Evolutionary conservation across 352 stramenopile species (phyloP), one percentile per base, ranked within the genome.

Genomic region (Phytophthora hybrid): DNA sequence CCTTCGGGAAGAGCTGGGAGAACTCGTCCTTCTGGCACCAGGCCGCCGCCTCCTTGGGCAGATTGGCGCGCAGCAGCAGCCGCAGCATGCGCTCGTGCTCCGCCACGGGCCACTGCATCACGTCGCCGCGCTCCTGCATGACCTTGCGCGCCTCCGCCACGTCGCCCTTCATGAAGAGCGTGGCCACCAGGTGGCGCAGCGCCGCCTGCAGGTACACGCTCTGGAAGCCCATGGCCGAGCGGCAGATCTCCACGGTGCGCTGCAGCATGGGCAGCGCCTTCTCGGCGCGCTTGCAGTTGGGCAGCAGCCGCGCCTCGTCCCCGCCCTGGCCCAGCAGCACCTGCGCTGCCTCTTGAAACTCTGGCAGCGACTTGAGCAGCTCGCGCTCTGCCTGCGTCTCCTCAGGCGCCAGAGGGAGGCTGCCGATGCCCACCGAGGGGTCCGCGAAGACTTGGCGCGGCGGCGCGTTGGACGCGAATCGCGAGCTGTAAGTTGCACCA

Each of bases 81-180:
- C 87, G 85, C 69, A 94, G 51, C 69, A 92, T 81, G 18, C 87
- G 85, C 39, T 94, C 87, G 49, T 94, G 87, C 71, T 94, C 87
- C 14, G 80, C 74, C 23, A 89, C 62, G 0, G 85, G 81, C 87
- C 87, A 94, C 63, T 83, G 66, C 87, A 93, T 92, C 34, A 92
- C 69, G 68, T 94, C 85, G 6, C 85, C 87, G 16, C 87, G 84
- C 63, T 92, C 84, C 37, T 81, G 73, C 85, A 94, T 90, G 18
- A 84, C 78, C n/a, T 78, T 82, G 44, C 64, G 82, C 8, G 87
- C 87, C 23, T 73, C 71, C 0, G 52, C 47, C 62, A 92, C 81
- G 65, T 94, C 78, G 19, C 85, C 87, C 11, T 84, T 83, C 73
- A 91, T 81, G n/a, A 88, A 87, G 21, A 91, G 80, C 46, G 85